Evolutionary conservation across 2,329 filamentous ascomycete species (phyloP), one percentile per base, ranked within the genome.

Genomic region (Cladophialophora bantiana): DNA sequence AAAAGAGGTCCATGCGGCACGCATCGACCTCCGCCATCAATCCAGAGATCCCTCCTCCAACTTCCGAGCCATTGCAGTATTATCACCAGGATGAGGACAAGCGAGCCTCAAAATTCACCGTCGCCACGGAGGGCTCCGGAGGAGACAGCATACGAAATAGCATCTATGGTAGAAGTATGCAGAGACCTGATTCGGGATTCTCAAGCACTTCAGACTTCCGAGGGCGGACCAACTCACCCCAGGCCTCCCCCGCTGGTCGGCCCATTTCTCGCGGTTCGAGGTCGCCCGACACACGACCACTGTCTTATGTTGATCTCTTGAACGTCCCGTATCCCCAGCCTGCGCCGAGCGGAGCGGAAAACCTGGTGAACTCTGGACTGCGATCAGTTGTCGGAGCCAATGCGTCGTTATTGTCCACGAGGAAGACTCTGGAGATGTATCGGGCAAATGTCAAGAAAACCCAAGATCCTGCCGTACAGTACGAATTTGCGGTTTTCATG

Each of bases 351-450:
- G 81, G 82, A 6, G 79, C 83, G 7, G 73, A 75, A 42, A 82
- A 86, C 34, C 84, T 96, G 67, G 92, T 96, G 78, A 97, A 98
- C 76, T 88, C 90, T 10, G 86, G 90, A 69, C 82, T 99, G 57
- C 90, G 92, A 67, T 88, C 85, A 64, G 89, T 87, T 15, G 89
- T 99, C 31, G 95, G 95, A 53, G 90, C 88, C 75, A 96, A 96
- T 81, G 94, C 94, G 3, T 97, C 94, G 20, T 84, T 99, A 12
- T 86, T 99, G 35, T 94, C 93, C 75, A 90, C 92, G 38, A 92
- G 94, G 76, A 94, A 98, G 80, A 99, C 95, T 1, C 86, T 99
- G 57, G 94, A 98, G 63, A 97, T 98, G 94, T 99, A 99, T 78
- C 88, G 94, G 53, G 90, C 90, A 63, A 99, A 98, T 75, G 92